Conservation (phyloP, 192 early-diverging fungal species). For the Backusella macrospora region DNA sequence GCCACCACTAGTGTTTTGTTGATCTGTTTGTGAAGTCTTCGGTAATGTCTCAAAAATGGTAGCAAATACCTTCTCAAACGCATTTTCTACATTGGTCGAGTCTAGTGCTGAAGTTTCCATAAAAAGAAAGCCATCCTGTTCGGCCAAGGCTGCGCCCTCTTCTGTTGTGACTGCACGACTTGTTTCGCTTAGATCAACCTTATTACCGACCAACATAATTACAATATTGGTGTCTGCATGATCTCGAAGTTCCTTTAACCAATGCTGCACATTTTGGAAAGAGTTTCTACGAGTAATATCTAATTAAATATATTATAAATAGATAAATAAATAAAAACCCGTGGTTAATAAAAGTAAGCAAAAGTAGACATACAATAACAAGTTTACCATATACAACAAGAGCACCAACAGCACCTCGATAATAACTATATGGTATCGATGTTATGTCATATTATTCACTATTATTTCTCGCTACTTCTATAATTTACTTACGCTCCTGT, state of each 20-base stretch:
- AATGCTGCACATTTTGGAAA: conserved; percentile 84
- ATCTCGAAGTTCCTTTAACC: conserved; percentile 91
- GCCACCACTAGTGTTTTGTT: conserved; percentile 10
- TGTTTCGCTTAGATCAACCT: conserved; percentile 76
- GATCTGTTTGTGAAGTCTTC: conserved; percentile 26
- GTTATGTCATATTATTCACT: not conserved
- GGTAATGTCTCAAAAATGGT: conserved; percentile 59
- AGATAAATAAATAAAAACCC: not conserved
- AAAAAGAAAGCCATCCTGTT: conserved; percentile 77
- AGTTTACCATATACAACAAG: conserved; percentile 88
- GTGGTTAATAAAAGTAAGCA: not conserved
- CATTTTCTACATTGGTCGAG: conserved; percentile 81
- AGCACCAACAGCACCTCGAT: conserved; percentile 91
- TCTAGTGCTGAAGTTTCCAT: conserved; percentile 76
- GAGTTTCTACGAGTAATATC: conserved; percentile 59
- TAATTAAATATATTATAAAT: conserved; percentile 17
- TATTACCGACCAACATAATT: conserved; percentile 92
- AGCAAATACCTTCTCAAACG: conserved; percentile 79
- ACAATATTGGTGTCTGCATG: conserved; percentile 92
- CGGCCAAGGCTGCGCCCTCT: conserved; percentile 78
- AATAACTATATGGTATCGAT: conserved; percentile 65
- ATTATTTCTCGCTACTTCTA: not conserved
- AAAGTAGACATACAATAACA: conserved; percentile 32
- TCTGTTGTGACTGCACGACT: conserved; percentile 69
- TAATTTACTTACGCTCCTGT: conserved; percentile 60